Percentiles rank a stretch among this genome's conserved stretches.
These are phyloP conservation scores for Fusarium decemcellulare DNA, from an alignment of 2,329 filamentous ascomycete genomes.

Conservation along the genomic window DNA sequence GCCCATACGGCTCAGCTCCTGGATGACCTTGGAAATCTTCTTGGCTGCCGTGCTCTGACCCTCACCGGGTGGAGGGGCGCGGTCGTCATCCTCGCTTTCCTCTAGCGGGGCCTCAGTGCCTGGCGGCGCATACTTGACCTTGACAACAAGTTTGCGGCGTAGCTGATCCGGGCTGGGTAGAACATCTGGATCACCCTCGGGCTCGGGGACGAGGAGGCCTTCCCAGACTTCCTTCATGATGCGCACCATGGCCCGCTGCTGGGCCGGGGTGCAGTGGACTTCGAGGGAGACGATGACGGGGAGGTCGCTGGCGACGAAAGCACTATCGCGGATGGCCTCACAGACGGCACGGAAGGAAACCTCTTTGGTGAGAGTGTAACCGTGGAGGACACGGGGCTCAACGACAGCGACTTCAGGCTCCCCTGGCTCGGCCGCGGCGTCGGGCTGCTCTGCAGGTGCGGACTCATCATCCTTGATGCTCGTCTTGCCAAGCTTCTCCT, in stretches of 20 bases:
- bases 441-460: background rate
- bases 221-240: constrained; percentile 91
- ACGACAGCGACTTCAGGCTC: constrained; percentile 51
- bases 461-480: constrained; percentile 52
- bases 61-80: constrained; percentile 53
- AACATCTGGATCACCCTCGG: constrained; percentile 59
- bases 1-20: constrained; percentile 81
- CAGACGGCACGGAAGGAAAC: constrained; percentile 91
- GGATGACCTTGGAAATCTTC: constrained; percentile 76
- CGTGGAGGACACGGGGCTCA: constrained; percentile 87
- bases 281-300: constrained; percentile 96
- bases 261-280: constrained; percentile 84
- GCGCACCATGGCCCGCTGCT: constrained; percentile 91
- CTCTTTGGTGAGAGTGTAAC: constrained; percentile 91
- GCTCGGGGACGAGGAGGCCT: constrained; percentile 75
- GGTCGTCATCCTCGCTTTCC: constrained; percentile 53
- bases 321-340: constrained; percentile 81
- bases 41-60: constrained; percentile 60
- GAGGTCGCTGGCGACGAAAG: constrained; percentile 81
- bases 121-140: constrained; percentile 79
- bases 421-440: constrained; percentile 24
- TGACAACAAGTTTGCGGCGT: constrained; percentile 84
- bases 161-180: constrained; percentile 80
- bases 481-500: constrained; percentile 68
- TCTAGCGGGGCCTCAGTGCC: constrained; percentile 48